phyloP scores from a whole-genome alignment of 164 flowering plant species.

The Vitis riparia region DNA sequence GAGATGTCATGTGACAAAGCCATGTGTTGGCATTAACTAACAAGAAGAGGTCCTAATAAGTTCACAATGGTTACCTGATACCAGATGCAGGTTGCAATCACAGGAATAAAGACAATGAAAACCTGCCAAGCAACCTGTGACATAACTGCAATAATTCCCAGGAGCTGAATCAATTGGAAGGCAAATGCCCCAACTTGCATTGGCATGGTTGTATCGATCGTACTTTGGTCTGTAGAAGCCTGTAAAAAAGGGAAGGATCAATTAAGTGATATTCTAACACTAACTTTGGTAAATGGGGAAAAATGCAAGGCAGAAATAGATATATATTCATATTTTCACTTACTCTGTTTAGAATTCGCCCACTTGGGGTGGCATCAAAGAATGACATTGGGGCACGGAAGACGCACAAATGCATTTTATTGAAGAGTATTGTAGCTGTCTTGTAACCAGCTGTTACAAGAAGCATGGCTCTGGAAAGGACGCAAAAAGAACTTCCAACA shows the following conservation, averaged over 20 bases:
- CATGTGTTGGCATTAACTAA: no score
- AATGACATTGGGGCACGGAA: conserved; percentile 97
- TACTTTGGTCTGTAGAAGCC: conserved; percentile 96
- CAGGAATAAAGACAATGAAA: conserved; percentile 77
- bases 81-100: conserved; percentile 64
- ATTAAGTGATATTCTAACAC: not conserved
- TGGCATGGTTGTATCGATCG: conserved; percentile 62
- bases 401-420: conserved; percentile 73
- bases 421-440: conserved; percentile 74
- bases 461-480: conserved; percentile 51
- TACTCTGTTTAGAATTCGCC: conserved; percentile 84
- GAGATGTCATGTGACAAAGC: no score
- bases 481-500: conserved; percentile 63
- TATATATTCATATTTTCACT: conserved; percentile 13
- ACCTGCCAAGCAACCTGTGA: conserved; percentile 94
- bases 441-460: conserved; percentile 64
- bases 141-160: conserved; percentile 84
- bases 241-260: conserved; percentile 18
- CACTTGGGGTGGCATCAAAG: conserved; percentile 95
- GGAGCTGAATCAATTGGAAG: conserved; percentile 57
- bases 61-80: conserved; percentile 57
- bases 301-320: not conserved
- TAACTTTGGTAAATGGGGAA: not conserved
- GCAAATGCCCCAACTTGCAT: conserved; percentile 46
- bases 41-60: no score